Base-by-base conservation (phyloP, 2,329 filamentous ascomycete species). In the Harringtonia lauricola region DNA sequence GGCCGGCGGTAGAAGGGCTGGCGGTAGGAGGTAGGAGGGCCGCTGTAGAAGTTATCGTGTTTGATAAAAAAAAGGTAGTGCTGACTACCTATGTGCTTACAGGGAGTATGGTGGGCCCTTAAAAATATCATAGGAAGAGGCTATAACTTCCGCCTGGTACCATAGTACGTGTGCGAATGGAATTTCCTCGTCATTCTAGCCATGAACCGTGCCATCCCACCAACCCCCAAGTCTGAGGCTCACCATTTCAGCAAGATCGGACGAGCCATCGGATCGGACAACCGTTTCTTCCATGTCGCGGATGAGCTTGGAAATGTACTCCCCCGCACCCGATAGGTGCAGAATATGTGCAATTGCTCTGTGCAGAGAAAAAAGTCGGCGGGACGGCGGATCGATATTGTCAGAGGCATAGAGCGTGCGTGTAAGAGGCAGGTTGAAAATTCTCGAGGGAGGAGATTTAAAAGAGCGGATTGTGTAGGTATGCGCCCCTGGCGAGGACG, bases 341-440 rank as follows among this genome's bases (percentile, higher is more conserved):
- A 64, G 52, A 35, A 62, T 56, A 44, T 59, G 49, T 26, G 51
- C 55, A 48, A 62, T 58, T n/a, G 59, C 57, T 39, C 54, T 37
- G 45, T 63, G 58, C 37, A 61, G 24, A 3, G 57, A 57, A n/a
- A 62, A 52, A 38, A 63, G 55, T 36, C 56, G 57, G 24, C 55
- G 50, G 21, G 50, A 58, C 3, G 60, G 59, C 19, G 59, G 54
- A 17, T 62, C 57, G 21, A 62, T 55, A 21, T 45, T 50, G 34
- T 47, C 47, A 9, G 49, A 36, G 18, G 37, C 34, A 13, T 52
- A 55, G 22, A 62, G 51, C 15, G 51, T 55, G 12, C 57, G 55
- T 14, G 51, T 56, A 17, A 60, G 39, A 39, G 60, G 60, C n/a
- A 60, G 46, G 10, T 18, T 17, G 24, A 10, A 26, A 26, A 26